Percentiles rank a stretch among this genome's conserved stretches.
Evolutionary conservation across 768 basidiomycete species (phyloP).

Genomic region (Pisolithus microcarpus): DNA sequence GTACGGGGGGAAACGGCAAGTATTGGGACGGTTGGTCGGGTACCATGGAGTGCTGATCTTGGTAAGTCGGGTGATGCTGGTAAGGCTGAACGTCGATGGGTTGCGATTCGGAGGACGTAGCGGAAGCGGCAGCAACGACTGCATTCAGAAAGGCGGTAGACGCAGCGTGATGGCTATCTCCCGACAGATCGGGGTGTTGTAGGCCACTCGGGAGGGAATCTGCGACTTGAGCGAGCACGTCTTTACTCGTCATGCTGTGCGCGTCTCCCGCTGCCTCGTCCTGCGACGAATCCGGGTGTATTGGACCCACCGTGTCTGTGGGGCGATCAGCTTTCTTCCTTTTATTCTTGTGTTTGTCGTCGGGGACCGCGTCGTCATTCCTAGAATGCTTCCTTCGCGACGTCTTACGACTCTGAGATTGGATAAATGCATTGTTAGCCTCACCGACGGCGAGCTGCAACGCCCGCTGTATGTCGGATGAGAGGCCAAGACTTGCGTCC

Average conservation of each 20-base stretch:
- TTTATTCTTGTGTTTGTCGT: constrained; percentile 26
- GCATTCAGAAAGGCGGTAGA: constrained; percentile 57
- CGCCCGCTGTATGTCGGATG: constrained; percentile 43
- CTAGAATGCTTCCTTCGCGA: constrained; percentile 32
- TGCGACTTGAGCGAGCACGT: constrained; percentile 15
- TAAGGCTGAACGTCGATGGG: constrained; percentile 21
- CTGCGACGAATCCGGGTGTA: not conserved
- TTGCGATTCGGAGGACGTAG: constrained; percentile 31
- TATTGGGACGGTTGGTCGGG: constrained; percentile 19
- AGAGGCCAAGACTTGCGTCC: constrained; percentile 17
- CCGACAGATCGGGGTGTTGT: constrained; percentile 14
- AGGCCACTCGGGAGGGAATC: constrained; percentile 25
- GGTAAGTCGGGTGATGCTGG: constrained; percentile 28
- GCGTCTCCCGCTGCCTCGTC: constrained; percentile 12
- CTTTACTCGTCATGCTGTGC: constrained; percentile 28
- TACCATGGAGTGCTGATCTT: constrained; percentile 25
- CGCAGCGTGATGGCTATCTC: constrained; percentile 37
- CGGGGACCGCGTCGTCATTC: constrained; percentile 8
- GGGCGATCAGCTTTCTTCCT: constrained; percentile 14
- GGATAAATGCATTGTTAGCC: constrained; percentile 34
- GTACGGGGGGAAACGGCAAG: constrained; percentile 27
- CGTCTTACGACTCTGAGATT: constrained; percentile 16
- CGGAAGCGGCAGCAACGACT: constrained; percentile 59
- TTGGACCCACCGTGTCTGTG: not conserved
- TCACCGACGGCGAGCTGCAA: constrained; percentile 44